Base-by-base conservation (phyloP, 208 protist species). In the Vickermania spadyakhi region DNA sequence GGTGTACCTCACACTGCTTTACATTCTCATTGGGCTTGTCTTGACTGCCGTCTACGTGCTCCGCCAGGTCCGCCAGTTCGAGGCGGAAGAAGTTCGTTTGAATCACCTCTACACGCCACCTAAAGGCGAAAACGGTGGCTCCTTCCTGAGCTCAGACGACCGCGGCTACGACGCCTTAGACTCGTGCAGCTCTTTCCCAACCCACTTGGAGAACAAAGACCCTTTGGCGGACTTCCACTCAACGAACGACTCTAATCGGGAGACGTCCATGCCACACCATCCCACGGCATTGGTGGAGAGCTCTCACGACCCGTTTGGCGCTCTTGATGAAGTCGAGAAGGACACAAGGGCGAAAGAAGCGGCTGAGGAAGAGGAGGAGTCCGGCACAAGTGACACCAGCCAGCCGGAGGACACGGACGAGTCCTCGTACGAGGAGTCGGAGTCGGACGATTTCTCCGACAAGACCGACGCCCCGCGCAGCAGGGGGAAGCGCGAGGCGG, bases 1-100 rank as follows among this genome's bases (percentile, higher is more conserved):
- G 0, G 79, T 94, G n/a, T 94, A 86, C 64, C 30, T 82, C 23
- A 68, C 64, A 0, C 75, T 91, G 22, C 61, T 31, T 22, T 94
- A 90, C 68, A 74, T 91, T 2, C 70, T 94, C 62, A 30, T 86
- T 1, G 62, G 64, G 26, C 72, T 87, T 1, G 64, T 90, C n/a
- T 61, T 81, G 25, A 94, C 88, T 11, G 50, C 82, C 58, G 52
- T 91, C 30, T 66, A 85, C 49, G 68, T 91, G 5, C 57, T 85
- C 30, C 25, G 66, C 13, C 31, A 64, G 5, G 66, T 74, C 57
- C 62, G 56, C 57, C 50, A 51, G 31, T 53, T 58, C 29, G 66
- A 54, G 45, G 54, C 59, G 18, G 66, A 74, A 42, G 81, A 85
- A 66, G 29, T 49, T 21, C 68, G 66, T 31, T 61, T 70, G 50